Evolutionary conservation across 2,329 filamentous ascomycete species (phyloP).

Genomic region (Mycocentrospora acerina): DNA sequence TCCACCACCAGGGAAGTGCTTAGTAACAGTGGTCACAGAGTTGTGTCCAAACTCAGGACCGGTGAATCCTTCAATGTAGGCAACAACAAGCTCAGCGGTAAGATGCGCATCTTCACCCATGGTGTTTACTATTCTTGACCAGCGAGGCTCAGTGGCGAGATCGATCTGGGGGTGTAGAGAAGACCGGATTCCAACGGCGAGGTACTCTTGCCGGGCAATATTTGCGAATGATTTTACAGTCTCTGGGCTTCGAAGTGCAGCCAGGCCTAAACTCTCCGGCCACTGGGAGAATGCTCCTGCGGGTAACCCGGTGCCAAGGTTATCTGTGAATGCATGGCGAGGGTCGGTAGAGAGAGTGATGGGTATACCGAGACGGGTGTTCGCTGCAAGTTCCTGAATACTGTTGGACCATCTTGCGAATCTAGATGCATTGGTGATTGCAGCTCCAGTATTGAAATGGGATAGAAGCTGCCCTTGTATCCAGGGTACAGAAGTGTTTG

Average conservation of each 20-base stretch:
- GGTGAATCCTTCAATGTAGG: conserved; percentile 54
- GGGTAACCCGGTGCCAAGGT: conserved; percentile 46
- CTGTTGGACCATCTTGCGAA: conserved; percentile 46
- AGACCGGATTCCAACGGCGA: conserved; percentile 47
- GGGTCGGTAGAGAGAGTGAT: conserved; percentile 54
- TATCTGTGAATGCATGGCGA: conserved; percentile 49
- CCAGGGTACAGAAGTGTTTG: conserved; percentile 35
- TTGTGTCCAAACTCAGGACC: conserved; percentile 46
- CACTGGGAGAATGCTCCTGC: conserved; percentile 53
- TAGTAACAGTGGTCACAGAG: conserved; percentile 53
- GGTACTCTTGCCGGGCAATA: conserved; percentile 52
- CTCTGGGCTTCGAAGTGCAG: conserved; percentile 49
- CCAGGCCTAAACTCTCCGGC: conserved; percentile 55
- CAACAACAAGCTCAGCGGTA: conserved; percentile 39
- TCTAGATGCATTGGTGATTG: conserved; percentile 42
- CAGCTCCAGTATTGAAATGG: conserved; percentile 52
- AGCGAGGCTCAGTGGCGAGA: conserved; percentile 54
- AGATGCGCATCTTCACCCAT: conserved; percentile 54
- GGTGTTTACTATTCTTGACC: conserved; percentile 50
- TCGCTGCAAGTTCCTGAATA: conserved; percentile 47
- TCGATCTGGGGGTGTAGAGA: conserved; percentile 56
- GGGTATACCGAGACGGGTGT: conserved; percentile 53
- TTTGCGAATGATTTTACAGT: conserved; percentile 52
- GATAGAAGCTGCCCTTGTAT: conserved; percentile 44
- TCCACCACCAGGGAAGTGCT: conserved; percentile 57